These are phyloP conservation scores for Tylopilus cervinicoccineus DNA, from an alignment of 768 basidiomycete genomes.

Conservation along the genomic window DNA sequence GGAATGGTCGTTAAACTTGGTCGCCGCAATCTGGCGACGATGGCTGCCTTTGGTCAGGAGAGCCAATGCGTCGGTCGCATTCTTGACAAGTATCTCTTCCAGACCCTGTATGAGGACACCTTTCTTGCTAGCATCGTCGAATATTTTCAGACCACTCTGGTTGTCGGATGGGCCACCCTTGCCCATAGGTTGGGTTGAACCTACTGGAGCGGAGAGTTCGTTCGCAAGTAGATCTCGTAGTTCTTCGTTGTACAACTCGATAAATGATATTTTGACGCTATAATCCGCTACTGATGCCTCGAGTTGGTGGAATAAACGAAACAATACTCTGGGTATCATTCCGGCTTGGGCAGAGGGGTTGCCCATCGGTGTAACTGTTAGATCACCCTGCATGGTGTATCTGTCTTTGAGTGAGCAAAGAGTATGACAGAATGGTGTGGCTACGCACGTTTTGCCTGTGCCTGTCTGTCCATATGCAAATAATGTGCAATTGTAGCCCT, in stretches of 20 bases:
- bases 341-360: slow-evolving; percentile 88
- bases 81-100: slow-evolving; percentile 83
- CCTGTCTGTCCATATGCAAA: slow-evolving; percentile 99
- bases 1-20: slow-evolving; percentile 97
- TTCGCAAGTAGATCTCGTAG: slow-evolving; percentile 85
- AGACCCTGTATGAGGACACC: slow-evolving; percentile 94
- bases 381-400: slow-evolving; percentile 97
- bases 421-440: neutral
- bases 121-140: slow-evolving; percentile 84
- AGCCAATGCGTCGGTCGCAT: slow-evolving; percentile 76
- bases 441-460: slow-evolving; percentile 92
- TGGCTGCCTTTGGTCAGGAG: slow-evolving; percentile 87
- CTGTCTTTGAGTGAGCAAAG: slow-evolving; percentile 35
- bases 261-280: slow-evolving; percentile 88
- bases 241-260: slow-evolving; percentile 98
- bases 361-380: slow-evolving; percentile 76
- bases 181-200: slow-evolving; percentile 76
- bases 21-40: slow-evolving; percentile 88
- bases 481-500: slow-evolving; percentile 95
- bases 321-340: slow-evolving; percentile 92
- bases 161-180: slow-evolving; percentile 48
- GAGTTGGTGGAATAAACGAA: slow-evolving; percentile 86
- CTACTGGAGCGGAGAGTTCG: slow-evolving; percentile 69
- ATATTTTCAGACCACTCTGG: slow-evolving; percentile 75
- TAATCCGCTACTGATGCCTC: slow-evolving; percentile 76